Base-by-base conservation (phyloP, 805 yeast genomes). In the Wickerhamomyces subpelliculosus region DNA sequence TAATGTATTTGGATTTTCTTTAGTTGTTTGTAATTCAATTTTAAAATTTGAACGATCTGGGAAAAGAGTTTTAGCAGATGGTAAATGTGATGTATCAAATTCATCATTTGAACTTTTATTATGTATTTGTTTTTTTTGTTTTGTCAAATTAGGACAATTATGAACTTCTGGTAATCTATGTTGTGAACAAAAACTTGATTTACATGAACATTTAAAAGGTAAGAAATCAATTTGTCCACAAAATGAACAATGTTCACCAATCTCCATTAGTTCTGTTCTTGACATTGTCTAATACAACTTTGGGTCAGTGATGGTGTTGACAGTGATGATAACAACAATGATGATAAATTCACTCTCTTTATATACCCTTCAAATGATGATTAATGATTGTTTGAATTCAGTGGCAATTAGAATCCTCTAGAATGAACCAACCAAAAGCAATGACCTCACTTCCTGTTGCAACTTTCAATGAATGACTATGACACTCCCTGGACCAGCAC, bases 221-320 rank as follows among this genome's bases (percentile, higher is more conserved):
- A 54, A 39, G 39, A 53, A 54, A 32, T 54, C 59, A 2, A 53
- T 40, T 34, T 53, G 58, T 4, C 58, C 58, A 42, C 59, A 54
- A 34, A 45, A 51, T 4, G 55, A 42, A 34, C 59, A 54, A 37
- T 53, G 58, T 33, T 53, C 54, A 9, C 59, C 59, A 13, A 54
- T 52, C 32, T 54, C 58, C 57, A 54, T 52, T 13, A 54, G 37
- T 20, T 47, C 56, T 13, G 54, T 52, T 35, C 46, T 51, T 7
- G 56, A 49, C 54, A 51, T n/a, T n/a, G n/a, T n/a, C n/a, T n/a
- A n/a, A n/a, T n/a, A n/a, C n/a, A n/a, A n/a, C n/a, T n/a, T n/a
- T n/a, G n/a, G n/a, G n/a, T n/a, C n/a, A n/a, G n/a, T n/a, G n/a
- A n/a, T n/a, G n/a, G n/a, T n/a, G n/a, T n/a, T n/a, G n/a, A n/a